Evolutionary conservation across 169 alveolate species (phyloP).

Genomic region (Plasmodium adleri): DNA sequence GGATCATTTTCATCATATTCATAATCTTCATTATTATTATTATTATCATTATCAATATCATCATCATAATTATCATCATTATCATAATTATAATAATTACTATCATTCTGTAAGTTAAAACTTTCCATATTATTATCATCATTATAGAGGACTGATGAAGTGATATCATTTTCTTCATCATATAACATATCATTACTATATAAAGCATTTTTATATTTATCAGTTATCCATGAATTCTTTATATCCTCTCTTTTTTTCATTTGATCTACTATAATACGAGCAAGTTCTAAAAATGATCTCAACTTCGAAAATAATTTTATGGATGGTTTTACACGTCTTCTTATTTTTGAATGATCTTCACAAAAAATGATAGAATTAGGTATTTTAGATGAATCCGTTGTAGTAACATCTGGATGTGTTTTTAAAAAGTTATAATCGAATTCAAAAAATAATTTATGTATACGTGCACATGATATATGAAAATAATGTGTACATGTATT

Average conservation of each 20-base stretch:
- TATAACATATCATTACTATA: background rate
- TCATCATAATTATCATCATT: background rate
- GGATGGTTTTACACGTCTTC: slow-evolving; percentile 59
- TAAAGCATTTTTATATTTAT: background rate
- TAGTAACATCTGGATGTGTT: slow-evolving; percentile 27
- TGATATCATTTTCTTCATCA: background rate
- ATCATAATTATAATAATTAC: background rate
- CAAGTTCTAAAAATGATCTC: slow-evolving; percentile 60
- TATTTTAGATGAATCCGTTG: slow-evolving; percentile 12
- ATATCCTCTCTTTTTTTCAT: slow-evolving; percentile 73
- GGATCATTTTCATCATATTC: background rate
- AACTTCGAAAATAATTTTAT: slow-evolving; percentile 53
- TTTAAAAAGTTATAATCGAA: slow-evolving; percentile 68
- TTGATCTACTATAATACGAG: slow-evolving; percentile 58
- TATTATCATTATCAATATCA: background rate
- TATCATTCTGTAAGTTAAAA: background rate
- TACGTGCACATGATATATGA: slow-evolving; percentile 65
- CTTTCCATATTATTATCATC: background rate
- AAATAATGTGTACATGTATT: slow-evolving; percentile 43
- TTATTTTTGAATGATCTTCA: slow-evolving; percentile 46
- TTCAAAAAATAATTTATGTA: slow-evolving; percentile 60
- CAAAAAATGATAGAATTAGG: slow-evolving; percentile 46
- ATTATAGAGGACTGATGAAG: background rate
- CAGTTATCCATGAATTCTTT: slow-evolving; percentile 46
- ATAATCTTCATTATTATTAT: background rate